Percentiles rank a stretch among this genome's conserved stretches.
phyloP scores from a whole-genome alignment of 2,329 filamentous ascomycete species.

The Cordyceps tenuipes region DNA sequence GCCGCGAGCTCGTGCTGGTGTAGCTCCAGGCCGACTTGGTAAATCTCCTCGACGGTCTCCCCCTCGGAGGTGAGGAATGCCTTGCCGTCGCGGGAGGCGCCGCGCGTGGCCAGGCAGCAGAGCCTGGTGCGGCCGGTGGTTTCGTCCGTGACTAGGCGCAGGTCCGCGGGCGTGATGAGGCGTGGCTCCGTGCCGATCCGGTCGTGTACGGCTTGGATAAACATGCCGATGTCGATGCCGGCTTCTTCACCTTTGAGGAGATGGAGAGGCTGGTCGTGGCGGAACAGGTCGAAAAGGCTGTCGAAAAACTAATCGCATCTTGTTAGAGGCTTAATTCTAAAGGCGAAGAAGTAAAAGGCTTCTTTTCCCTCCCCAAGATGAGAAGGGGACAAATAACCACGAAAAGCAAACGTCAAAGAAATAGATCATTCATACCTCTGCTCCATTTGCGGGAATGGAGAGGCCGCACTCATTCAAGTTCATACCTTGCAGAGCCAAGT shows the following conservation, averaged over 20 bases:
- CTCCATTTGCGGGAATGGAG: no score
- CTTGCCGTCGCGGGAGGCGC: neutral
- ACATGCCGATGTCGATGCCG: constrained; percentile 33
- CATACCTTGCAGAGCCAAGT: constrained; percentile 17
- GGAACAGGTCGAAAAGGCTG: constrained; percentile 15
- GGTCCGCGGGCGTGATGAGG: constrained; percentile 24
- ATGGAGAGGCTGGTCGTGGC: constrained; percentile 23
- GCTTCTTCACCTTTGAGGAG: constrained; percentile 29
- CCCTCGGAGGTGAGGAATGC: constrained; percentile 15
- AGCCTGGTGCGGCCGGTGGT: constrained; percentile 18
- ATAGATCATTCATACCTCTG: no score
- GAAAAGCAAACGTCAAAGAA: no score
- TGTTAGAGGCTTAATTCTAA: no score
- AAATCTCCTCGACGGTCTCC: constrained; percentile 25
- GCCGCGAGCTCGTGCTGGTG: constrained; percentile 19
- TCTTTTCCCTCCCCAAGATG: no score
- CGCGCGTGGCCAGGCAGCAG: constrained; percentile 17
- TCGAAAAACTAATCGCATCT: no score
- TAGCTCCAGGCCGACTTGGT: constrained; percentile 31
- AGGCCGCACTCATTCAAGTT: no score
- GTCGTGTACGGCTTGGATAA: constrained; percentile 21
- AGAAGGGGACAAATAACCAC: no score
- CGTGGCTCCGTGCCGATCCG: constrained; percentile 24
- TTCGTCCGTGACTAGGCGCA: constrained; percentile 24
- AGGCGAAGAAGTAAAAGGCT: no score